Conservation (phyloP, 2,329 filamentous ascomycete genomes). For the Fusarium sp. region DNA sequence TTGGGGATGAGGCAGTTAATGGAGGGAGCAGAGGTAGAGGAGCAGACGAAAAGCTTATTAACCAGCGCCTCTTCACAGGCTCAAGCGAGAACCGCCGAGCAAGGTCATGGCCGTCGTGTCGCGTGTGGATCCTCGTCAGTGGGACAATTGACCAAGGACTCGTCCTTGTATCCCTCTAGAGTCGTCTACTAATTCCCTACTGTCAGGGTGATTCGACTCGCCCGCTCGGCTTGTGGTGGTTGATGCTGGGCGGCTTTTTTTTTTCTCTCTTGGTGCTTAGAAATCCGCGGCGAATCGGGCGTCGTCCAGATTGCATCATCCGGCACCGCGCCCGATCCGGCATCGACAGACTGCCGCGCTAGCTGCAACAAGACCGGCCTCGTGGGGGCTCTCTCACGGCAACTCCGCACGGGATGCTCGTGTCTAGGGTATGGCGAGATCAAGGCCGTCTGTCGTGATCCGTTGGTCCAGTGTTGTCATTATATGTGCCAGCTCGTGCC, state of each 20-base stretch:
- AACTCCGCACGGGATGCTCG: not conserved
- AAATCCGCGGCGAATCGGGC: slow-evolving; percentile 47
- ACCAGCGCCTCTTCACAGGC: slow-evolving; percentile 27
- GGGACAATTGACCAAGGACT: slow-evolving; percentile 13
- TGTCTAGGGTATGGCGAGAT: slow-evolving; percentile 18
- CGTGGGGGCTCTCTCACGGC: slow-evolving; percentile 23
- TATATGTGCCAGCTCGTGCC: no score
- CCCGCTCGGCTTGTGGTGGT: slow-evolving; percentile 25
- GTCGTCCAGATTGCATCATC: slow-evolving; percentile 46
- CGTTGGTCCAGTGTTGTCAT: not conserved
- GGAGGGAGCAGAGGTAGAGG: slow-evolving; percentile 4
- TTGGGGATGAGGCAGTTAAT: slow-evolving; percentile 13
- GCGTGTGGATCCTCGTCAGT: slow-evolving; percentile 22
- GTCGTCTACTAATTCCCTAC: no score
- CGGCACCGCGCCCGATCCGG: slow-evolving; percentile 40
- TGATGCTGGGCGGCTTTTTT: slow-evolving; percentile 27
- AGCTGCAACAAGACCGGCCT: slow-evolving; percentile 34
- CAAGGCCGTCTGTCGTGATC: not conserved
- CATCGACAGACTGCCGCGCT: slow-evolving; percentile 32
- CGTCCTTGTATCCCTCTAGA: not conserved
- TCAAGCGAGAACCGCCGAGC: slow-evolving; percentile 25
- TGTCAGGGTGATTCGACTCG: no score
- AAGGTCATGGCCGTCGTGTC: slow-evolving; percentile 16
- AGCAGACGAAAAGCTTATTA: slow-evolving; percentile 36
- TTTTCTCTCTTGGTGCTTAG: slow-evolving; percentile 42